Conservation (phyloP, 1,284 basidiomycete species). For the Trichosporon faecale region DNA sequence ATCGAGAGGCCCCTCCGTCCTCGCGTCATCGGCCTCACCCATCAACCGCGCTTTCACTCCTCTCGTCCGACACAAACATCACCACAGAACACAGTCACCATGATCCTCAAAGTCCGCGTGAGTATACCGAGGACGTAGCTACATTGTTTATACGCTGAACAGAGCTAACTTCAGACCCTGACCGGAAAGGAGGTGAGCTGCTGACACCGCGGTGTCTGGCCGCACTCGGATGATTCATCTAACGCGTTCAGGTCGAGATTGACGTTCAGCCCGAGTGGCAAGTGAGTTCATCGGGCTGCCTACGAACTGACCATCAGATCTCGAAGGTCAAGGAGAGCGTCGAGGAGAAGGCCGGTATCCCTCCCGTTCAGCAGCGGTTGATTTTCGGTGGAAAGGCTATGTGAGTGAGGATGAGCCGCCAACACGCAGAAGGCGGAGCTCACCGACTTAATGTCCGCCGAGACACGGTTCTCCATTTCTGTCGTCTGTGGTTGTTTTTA, state of each 20-base stretch:
- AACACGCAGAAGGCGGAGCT: background rate
- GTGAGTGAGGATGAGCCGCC: slow-evolving; percentile 58
- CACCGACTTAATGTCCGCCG: background rate
- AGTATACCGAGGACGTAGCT: slow-evolving; percentile 10
- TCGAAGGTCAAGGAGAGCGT: slow-evolving; percentile 96
- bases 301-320: slow-evolving; percentile 60
- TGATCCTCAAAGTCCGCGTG: slow-evolving; percentile 53
- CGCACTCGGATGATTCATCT: background rate
- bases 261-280: slow-evolving; percentile 91
- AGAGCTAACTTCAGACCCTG: slow-evolving; percentile 36
- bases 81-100: slow-evolving; percentile 15
- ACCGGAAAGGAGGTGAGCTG: slow-evolving; percentile 45
- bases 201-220: slow-evolving; percentile 6
- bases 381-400: slow-evolving; percentile 95
- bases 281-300: slow-evolving; percentile 55
- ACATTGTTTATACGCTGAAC: background rate
- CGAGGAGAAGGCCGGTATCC: slow-evolving; percentile 98
- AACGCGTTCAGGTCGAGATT: slow-evolving; percentile 61
- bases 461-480: background rate
- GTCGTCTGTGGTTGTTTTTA: background rate
- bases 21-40: slow-evolving; percentile 1
- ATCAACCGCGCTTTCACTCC: background rate
- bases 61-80: background rate
- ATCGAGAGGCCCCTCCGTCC: slow-evolving; percentile 5
- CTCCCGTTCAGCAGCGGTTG: slow-evolving; percentile 91